Base-by-base conservation (phyloP, 495 filamentous ascomycete species). In the Penicillium dipodomyicola region DNA sequence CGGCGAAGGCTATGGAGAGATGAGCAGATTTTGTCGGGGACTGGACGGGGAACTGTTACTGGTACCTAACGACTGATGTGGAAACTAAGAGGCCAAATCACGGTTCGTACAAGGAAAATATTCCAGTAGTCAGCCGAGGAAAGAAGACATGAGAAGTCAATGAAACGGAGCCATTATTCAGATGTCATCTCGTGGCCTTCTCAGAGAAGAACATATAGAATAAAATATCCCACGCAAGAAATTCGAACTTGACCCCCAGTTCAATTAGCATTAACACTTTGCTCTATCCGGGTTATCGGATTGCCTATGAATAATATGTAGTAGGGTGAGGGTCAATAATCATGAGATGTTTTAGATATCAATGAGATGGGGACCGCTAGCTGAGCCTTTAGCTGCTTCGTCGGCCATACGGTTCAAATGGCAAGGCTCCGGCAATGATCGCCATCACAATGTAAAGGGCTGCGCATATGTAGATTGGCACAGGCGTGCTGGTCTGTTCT, bases 371-470 rank as follows among this genome's bases (percentile, higher is more conserved):
- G 14, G 14, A 15, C 33, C 14, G 33, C 14, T 7, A 37, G 33
- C 0, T 37, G 33, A 37, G 33, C 33, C 14, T 37, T 37, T 4
- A 37, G 33, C 33, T 86, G 67, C 85, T 88, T 59, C 87, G 72
- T 52, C 78, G 73, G 4, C 87, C 87, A 61, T 82, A 85, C 4
- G 87, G 86, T 72, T 91, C 87, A 58, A 89, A 89, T 8, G 87
- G 87, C 49, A 91, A 84, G n/a, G 72, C 53, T 0, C 70, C 77
- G 1, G 84, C 78, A 15, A 87, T 72, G 11, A 72, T 57, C 1
- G 85, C 86, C 85, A 89, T 87, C 3, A 80, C 79, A 17, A 83
- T 75, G 52, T 84, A 87, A 0, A 91, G 72, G 10, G 80, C 83
- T 0, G 84, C 87, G 56, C 86, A 89, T 39, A 89, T 77, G 56